These are phyloP conservation scores for Paramecium sexaurelia DNA, from an alignment of 73 alveolate genomes.

Conservation along the genomic window DNA sequence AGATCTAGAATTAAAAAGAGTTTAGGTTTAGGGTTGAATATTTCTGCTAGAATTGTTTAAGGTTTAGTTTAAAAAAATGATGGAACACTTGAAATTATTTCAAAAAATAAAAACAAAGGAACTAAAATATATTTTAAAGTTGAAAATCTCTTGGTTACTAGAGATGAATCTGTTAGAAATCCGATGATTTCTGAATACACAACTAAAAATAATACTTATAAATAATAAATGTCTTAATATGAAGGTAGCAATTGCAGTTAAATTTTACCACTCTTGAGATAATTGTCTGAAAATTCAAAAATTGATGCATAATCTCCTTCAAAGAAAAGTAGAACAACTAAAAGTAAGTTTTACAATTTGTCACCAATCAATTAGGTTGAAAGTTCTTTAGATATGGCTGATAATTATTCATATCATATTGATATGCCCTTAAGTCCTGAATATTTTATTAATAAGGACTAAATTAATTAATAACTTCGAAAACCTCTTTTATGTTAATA, in stretches of 20 bases:
- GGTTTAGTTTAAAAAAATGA: background rate
- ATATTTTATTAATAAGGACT: background rate
- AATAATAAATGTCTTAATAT: constrained; percentile 11
- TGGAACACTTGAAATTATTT: background rate
- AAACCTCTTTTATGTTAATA: background rate
- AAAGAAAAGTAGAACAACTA: background rate
- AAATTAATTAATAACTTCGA: background rate
- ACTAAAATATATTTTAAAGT: background rate
- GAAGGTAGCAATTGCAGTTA: constrained; percentile 22
- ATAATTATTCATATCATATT: background rate
- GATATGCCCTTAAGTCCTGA: background rate
- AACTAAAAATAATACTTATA: background rate
- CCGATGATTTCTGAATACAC: constrained; percentile 40
- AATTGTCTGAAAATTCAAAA: background rate
- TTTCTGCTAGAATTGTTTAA: constrained; percentile 30
- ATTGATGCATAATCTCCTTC: background rate
- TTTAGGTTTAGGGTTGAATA: background rate
- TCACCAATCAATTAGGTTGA: background rate
- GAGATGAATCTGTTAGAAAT: constrained; percentile 30
- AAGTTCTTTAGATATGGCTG: constrained; percentile 17
- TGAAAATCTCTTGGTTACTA: background rate
- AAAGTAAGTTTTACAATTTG: background rate
- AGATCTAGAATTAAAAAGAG: constrained; percentile 15
- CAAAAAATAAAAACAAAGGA: background rate
- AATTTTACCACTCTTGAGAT: background rate